These are phyloP conservation scores for Apiospora kogelbergensis DNA, from an alignment of 2,329 filamentous ascomycete genomes.

Conservation along the genomic window DNA sequence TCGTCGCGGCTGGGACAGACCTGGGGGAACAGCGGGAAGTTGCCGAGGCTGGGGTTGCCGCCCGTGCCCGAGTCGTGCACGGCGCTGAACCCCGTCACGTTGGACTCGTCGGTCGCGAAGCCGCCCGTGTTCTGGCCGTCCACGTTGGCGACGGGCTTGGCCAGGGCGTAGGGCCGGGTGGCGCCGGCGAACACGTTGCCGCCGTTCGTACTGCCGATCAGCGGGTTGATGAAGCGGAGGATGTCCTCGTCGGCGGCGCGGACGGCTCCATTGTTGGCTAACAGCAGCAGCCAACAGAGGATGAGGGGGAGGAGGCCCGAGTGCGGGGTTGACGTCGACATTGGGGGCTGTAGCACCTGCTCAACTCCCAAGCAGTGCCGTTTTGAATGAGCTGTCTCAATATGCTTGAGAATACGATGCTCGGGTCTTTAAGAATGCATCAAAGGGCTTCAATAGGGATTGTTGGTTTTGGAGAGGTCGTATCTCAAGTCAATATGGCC, in stretches of 20 bases:
- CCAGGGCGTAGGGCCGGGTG: conserved; percentile 54
- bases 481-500: background rate
- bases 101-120: conserved; percentile 45
- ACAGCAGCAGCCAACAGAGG: background rate
- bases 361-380: background rate
- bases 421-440: background rate
- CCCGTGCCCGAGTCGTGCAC: conserved; percentile 46
- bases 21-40: conserved; percentile 47
- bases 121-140: conserved; percentile 44
- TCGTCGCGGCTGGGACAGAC: conserved; percentile 42
- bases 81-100: conserved; percentile 51
- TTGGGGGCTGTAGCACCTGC: background rate
- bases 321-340: background rate
- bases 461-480: background rate
- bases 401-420: background rate
- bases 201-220: conserved; percentile 56
- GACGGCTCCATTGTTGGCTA: background rate
- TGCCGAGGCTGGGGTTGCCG: conserved; percentile 44
- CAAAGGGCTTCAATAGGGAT: background rate
- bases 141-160: conserved; percentile 56
- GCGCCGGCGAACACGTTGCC: conserved; percentile 60
- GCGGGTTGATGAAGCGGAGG: conserved; percentile 39
- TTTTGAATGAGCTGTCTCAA: background rate
- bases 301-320: background rate
- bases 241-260: conserved; percentile 14